phyloP scores from a whole-genome alignment of 306 rosid genomes.

The Quercus ilex region DNA sequence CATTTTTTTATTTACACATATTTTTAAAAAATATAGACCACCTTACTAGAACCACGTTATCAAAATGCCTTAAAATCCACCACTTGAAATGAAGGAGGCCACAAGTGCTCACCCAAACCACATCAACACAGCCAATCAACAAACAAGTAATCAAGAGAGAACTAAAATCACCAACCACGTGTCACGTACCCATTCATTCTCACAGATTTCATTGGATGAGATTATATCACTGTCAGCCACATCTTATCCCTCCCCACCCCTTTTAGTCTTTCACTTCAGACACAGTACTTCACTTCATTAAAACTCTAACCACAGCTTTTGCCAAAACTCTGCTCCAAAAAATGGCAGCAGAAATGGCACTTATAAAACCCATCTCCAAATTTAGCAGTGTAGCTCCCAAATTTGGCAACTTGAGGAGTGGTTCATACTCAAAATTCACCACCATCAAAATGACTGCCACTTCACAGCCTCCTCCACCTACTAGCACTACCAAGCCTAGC shows the following conservation, averaged over 20 bases:
- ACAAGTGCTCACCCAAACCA: constrained; percentile 34
- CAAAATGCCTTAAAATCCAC: no score
- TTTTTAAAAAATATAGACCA: no score
- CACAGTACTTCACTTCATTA: neutral
- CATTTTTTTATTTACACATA: no score
- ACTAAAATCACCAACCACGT: constrained; percentile 39
- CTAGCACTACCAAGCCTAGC: constrained; percentile 42
- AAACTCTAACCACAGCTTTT: neutral
- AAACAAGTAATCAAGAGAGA: constrained; percentile 21
- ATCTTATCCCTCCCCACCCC: neutral
- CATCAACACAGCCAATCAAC: constrained; percentile 48
- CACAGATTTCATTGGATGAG: constrained; percentile 70
- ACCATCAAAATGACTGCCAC: constrained; percentile 60
- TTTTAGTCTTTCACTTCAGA: neutral
- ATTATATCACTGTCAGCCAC: constrained; percentile 28
- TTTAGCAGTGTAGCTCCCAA: constrained; percentile 47
- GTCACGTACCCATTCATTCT: constrained; percentile 38
- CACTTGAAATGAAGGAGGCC: constrained; percentile 2
- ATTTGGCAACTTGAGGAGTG: constrained; percentile 36
- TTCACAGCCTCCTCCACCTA: constrained; percentile 13
- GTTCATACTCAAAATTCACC: constrained; percentile 35
- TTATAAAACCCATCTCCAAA: constrained; percentile 78
- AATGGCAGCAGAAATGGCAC: constrained; percentile 87
- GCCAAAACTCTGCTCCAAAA: neutral
- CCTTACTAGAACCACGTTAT: no score